phyloP scores from a whole-genome alignment of 495 filamentous ascomycete species.

The Podospora pseudopauciseta region DNA sequence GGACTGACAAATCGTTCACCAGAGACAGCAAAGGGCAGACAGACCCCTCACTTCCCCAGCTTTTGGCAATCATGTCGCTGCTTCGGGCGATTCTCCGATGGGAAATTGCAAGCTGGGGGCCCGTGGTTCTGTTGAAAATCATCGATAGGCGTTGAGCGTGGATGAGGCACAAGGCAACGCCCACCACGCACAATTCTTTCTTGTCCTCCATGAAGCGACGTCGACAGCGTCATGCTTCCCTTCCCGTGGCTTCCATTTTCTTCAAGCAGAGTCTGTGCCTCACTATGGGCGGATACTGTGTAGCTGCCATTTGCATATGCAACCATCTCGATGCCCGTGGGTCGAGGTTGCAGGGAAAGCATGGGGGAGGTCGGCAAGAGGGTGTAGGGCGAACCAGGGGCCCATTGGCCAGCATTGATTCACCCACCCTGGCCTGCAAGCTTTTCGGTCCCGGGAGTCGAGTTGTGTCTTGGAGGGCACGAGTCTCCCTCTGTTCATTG shows the following conservation, averaged over 20 bases:
- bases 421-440: conserved; percentile 6
- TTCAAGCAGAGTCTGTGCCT: conserved; percentile 16
- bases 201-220: background rate
- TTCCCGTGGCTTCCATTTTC: background rate
- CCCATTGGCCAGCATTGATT: conserved; percentile 24
- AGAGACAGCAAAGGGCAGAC: background rate
- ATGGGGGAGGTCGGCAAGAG: conserved; percentile 18
- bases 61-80: background rate
- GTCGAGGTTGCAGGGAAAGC: conserved; percentile 21
- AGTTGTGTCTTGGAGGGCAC: background rate
- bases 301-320: conserved; percentile 19
- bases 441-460: conserved; percentile 13
- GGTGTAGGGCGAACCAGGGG: conserved; percentile 20
- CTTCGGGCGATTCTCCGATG: conserved; percentile 4
- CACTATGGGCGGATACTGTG: conserved; percentile 22
- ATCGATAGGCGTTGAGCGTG: background rate
- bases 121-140: no score
- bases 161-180: background rate
- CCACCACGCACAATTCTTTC: background rate
- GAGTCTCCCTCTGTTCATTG: background rate
- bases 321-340: conserved; percentile 25
- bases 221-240: conserved; percentile 2
- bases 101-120: conserved; percentile 5
- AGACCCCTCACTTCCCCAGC: background rate
- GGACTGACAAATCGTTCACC: conserved; percentile 6